Conservation (phyloP, 2,329 filamentous ascomycete genomes). For the Neocatenulostroma microsporum region DNA sequence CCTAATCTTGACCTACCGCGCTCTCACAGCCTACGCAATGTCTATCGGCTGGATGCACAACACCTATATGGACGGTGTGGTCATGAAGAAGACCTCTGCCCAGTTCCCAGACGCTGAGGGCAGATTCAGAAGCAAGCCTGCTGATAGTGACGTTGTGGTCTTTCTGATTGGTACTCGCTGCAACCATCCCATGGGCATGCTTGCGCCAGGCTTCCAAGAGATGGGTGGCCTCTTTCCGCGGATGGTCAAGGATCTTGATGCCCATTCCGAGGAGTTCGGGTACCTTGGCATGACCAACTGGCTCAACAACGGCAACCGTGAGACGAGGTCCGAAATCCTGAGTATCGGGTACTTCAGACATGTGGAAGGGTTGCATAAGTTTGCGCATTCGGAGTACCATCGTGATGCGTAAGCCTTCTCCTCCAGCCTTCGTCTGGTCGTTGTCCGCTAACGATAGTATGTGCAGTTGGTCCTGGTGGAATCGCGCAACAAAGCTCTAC, state of each 20-base stretch:
- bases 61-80: not conserved
- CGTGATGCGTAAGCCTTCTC: too few relatives aligned
- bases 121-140: not conserved
- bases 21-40: too few relatives aligned
- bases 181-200: slow-evolving; percentile 4
- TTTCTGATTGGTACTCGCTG: not conserved
- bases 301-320: not conserved
- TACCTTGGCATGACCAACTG: slow-evolving; percentile 1
- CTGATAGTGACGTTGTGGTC: not conserved
- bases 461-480: slow-evolving; percentile 5
- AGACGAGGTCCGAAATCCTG: slow-evolving; percentile 1
- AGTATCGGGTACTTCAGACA: not conserved
- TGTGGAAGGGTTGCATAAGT: slow-evolving; percentile 4
- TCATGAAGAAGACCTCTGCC: not conserved
- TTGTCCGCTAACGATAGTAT: not conserved
- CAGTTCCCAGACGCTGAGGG: too few relatives aligned
- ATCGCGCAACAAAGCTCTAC: not conserved
- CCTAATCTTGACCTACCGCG: too few relatives aligned
- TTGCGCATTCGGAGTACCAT: not conserved
- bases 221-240: not conserved
- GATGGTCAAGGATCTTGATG: not conserved
- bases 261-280: not conserved
- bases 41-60: too few relatives aligned
- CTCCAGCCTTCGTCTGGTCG: not conserved
- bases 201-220: slow-evolving; percentile 1